Base-by-base conservation (phyloP, 495 filamentous ascomycete species). In the Penicillium macrosclerotiorum region DNA sequence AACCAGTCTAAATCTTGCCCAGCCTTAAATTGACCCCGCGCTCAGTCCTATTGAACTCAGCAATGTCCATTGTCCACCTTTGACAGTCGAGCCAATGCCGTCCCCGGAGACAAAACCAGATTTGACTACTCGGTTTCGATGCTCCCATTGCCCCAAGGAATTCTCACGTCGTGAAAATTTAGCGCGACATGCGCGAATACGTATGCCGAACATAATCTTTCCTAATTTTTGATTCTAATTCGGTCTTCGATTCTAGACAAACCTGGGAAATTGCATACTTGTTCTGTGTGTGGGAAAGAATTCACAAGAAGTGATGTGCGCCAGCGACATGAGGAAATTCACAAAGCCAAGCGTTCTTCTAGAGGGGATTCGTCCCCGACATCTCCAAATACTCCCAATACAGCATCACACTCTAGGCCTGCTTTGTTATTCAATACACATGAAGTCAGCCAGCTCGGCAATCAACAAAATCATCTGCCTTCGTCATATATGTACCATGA, bases 271-370 rank as follows among this genome's bases (percentile, higher is more conserved):
- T n/a, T 47, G 8, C 44, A 47, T 20, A 20, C 25, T 4, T 47
- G 44, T 22, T 27, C 35, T 11, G 26, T 47, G 2, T 47, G 44
- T 33, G 44, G 35, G 5, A 47, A 47, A 9, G 44, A 47, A 24
- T 47, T 47, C 44, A 47, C 44, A 7, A 47, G 44, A 32, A 47
- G 44, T 25, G 44, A 47, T 39, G 44, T 38, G 8, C 44, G 44
- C 23, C 44, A 38, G 13, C 44, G 44, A 17, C 44, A 47, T 47
- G 44, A 47, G 35, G 44, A 37, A n/a, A 47, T 47, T 29, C 44
- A 47, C 18, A 47, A 39, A 22, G n/a, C 44, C 3, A 20, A 32
- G 13, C 31, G 11, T 9, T 29, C 33, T 3, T 25, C 32, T 31
- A 19, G 17, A 5, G 26, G 17, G 17, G 25, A 17, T 18, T 14